phyloP scores from a whole-genome alignment of 192 early-diverging fungal species.

The Coemansia sp. region DNA sequence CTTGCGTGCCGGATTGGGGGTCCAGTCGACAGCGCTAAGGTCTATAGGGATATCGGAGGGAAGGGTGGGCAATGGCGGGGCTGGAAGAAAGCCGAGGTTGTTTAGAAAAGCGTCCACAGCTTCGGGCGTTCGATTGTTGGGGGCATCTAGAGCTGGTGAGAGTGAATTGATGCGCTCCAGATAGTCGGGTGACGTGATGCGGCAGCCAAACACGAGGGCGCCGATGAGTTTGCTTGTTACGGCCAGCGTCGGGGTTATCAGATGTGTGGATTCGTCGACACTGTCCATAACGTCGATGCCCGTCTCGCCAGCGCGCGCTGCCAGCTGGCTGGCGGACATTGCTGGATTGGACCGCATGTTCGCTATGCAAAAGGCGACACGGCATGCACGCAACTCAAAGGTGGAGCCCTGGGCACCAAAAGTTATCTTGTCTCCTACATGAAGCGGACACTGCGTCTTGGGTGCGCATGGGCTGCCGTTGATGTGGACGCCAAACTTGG shows the following conservation, averaged over 20 bases:
- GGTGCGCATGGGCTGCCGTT: conserved; percentile 25
- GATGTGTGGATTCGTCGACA: conserved; percentile 23
- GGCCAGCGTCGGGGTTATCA: conserved; percentile 28
- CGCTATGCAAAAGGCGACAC: conserved; percentile 19
- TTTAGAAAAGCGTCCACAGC: conserved; percentile 14
- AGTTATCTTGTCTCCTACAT: conserved; percentile 25
- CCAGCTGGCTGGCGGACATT: not conserved
- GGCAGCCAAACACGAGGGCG: conserved; percentile 23
- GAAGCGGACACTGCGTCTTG: not conserved
- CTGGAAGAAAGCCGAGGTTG: conserved; percentile 20
- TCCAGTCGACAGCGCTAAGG: conserved; percentile 16
- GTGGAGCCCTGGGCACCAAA: conserved; percentile 43
- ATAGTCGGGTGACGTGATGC: conserved; percentile 18
- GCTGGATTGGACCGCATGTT: conserved; percentile 16
- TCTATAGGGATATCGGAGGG: conserved; percentile 26
- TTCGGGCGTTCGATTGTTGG: conserved; percentile 7
- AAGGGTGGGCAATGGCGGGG: conserved; percentile 5
- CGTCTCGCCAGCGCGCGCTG: not conserved
- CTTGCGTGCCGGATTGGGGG: conserved; percentile 17
- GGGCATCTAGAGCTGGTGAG: conserved; percentile 1
- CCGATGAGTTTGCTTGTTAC: conserved; percentile 33
- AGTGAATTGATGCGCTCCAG: conserved; percentile 10
- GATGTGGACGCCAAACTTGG: conserved; percentile 47
- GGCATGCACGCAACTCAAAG: conserved; percentile 18
- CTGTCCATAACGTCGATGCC: conserved; percentile 16